Conservation (phyloP, 140 eudicot genomes). For the Ambrosia hybrid region DNA sequence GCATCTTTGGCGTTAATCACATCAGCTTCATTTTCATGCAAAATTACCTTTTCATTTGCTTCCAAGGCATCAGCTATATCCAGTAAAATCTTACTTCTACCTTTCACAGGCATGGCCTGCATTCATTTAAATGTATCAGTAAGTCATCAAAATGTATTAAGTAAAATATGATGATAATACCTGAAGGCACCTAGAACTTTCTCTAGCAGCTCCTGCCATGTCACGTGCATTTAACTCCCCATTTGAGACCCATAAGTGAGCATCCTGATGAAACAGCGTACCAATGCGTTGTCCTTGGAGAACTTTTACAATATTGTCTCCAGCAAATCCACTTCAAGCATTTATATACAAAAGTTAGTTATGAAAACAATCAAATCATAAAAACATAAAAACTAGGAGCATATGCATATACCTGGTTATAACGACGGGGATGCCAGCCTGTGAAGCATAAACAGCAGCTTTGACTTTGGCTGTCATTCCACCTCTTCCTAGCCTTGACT, state of each 20-base stretch:
- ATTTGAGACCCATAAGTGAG: slow-evolving; percentile 59
- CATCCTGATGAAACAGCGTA: slow-evolving; percentile 89
- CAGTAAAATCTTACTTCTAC: slow-evolving; percentile 69
- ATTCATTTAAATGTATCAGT: slow-evolving; percentile 15
- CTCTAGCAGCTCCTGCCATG: slow-evolving; percentile 95
- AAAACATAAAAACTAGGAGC: background rate
- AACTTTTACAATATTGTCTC: slow-evolving; percentile 70
- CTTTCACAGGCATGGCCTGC: slow-evolving; percentile 86
- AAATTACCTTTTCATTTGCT: slow-evolving; percentile 67
- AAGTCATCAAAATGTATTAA: background rate
- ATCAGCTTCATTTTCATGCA: slow-evolving; percentile 83
- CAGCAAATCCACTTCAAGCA: slow-evolving; percentile 73
- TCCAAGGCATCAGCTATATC: slow-evolving; percentile 90
- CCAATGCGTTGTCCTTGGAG: slow-evolving; percentile 73
- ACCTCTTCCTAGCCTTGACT: slow-evolving; percentile 95
- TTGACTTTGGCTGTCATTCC: slow-evolving; percentile 99
- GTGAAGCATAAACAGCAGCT: slow-evolving; percentile 95
- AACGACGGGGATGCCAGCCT: slow-evolving; percentile 93
- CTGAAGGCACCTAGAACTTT: slow-evolving; percentile 91
- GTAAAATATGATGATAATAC: slow-evolving; percentile 31
- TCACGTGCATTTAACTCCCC: slow-evolving; percentile 75
- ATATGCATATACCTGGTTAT: slow-evolving; percentile 66
- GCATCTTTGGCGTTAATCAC: slow-evolving; percentile 61
- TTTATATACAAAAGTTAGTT: background rate
- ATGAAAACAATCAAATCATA: slow-evolving; percentile 14